phyloP scores from a whole-genome alignment of 2,329 filamentous ascomycete genomes.

The Trichoderma polysporum region DNA sequence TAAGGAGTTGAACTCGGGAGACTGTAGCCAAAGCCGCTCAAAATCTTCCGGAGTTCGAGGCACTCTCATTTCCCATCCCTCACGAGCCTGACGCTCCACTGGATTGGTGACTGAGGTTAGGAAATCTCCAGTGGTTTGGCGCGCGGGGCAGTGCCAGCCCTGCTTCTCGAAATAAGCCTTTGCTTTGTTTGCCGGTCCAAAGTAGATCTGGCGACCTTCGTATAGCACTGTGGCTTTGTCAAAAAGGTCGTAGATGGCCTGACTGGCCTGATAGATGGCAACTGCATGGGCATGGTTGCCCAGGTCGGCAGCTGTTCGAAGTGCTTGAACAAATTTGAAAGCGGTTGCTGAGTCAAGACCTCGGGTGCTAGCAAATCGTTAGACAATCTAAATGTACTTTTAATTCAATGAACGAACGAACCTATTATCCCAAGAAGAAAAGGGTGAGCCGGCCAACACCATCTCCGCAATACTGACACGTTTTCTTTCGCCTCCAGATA shows the following conservation, averaged over 20 bases:
- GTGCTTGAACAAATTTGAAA: slow-evolving; percentile 67
- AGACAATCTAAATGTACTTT: background rate
- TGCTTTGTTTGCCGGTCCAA: slow-evolving; percentile 60
- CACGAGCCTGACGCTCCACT: slow-evolving; percentile 52
- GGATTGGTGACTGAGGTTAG: slow-evolving; percentile 68
- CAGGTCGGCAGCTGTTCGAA: slow-evolving; percentile 65
- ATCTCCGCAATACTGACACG: slow-evolving; percentile 82
- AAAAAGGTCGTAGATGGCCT: slow-evolving; percentile 69
- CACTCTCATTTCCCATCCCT: slow-evolving; percentile 60
- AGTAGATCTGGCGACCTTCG: slow-evolving; percentile 76
- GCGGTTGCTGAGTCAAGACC: slow-evolving; percentile 74
- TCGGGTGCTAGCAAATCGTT: slow-evolving; percentile 48
- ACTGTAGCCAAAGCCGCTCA: slow-evolving; percentile 48
- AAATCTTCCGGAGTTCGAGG: slow-evolving; percentile 72
- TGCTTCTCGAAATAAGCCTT: slow-evolving; percentile 65
- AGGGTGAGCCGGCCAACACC: slow-evolving; percentile 59
- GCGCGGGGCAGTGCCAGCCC: slow-evolving; percentile 65
- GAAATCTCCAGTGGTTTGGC: slow-evolving; percentile 70
- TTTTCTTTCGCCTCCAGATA: slow-evolving; percentile 71
- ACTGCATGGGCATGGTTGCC: slow-evolving; percentile 61
- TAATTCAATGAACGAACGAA: slow-evolving; percentile 15
- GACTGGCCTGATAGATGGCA: slow-evolving; percentile 71
- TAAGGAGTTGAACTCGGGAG: slow-evolving; percentile 44
- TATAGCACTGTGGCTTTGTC: slow-evolving; percentile 75
- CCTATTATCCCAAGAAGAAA: slow-evolving; percentile 68